phyloP scores from a whole-genome alignment of 78 protist species.

The Anaeramoeba flamelloides region DNA sequence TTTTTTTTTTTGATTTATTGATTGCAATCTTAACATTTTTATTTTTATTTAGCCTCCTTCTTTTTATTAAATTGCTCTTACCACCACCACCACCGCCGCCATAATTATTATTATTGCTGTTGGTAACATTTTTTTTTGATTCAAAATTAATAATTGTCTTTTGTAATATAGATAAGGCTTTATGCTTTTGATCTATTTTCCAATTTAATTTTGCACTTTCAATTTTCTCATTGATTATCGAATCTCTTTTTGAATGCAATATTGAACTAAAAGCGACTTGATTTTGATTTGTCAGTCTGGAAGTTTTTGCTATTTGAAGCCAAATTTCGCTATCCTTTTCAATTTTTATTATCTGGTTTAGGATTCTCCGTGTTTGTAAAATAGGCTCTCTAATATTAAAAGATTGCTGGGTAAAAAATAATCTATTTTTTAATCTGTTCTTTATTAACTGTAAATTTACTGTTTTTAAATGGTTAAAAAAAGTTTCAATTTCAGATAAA shows the following conservation, averaged over 20 bases:
- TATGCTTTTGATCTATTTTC: neutral
- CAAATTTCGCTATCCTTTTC: neutral
- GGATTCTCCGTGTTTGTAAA: neutral
- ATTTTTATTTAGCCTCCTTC: too few relatives aligned
- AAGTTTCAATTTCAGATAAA: conserved; percentile 46
- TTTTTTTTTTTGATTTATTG: too few relatives aligned
- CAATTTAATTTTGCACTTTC: neutral
- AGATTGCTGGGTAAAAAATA: neutral
- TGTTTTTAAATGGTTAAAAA: too few relatives aligned
- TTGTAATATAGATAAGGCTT: neutral
- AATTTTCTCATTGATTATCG: neutral
- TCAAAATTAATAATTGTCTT: too few relatives aligned
- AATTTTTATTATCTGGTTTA: neutral
- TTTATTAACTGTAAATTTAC: too few relatives aligned
- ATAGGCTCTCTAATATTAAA: neutral
- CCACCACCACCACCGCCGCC: too few relatives aligned
- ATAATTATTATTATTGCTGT: too few relatives aligned
- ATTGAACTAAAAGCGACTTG: neutral
- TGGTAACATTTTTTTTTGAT: too few relatives aligned
- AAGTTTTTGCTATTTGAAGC: neutral
- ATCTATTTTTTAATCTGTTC: neutral
- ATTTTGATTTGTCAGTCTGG: neutral
- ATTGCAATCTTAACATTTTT: too few relatives aligned
- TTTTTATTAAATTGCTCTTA: too few relatives aligned
- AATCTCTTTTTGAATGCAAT: neutral